A percentile compares a stretch with the other conserved stretches of the same genome.
These are phyloP conservation scores for Coprinopsis cinerea DNA, from an alignment of 768 basidiomycete genomes.

Conservation along the genomic window DNA sequence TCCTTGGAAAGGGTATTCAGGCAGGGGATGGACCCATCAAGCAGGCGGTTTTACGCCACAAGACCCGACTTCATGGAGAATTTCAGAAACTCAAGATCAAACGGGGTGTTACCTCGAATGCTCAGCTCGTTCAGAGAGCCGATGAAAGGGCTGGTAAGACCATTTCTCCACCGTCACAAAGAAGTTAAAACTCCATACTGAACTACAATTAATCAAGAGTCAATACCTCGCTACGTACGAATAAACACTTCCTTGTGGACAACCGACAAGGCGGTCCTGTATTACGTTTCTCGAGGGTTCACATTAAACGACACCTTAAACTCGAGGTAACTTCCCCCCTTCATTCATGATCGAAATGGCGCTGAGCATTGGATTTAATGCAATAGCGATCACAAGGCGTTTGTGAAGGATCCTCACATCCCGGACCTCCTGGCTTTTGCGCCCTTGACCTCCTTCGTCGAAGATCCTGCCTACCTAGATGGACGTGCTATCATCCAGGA, in stretches of 20 bases:
- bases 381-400: too few species aligned
- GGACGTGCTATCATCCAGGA: conserved; percentile 93
- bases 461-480: conserved; percentile 62
- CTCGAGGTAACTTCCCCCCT: conserved; percentile 43
- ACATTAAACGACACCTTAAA: conserved; percentile 43
- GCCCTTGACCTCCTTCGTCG: conserved; percentile 59
- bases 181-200: neutral
- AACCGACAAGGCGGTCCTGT: conserved; percentile 53
- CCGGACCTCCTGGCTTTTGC: conserved; percentile 76
- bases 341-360: too few species aligned
- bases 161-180: conserved; percentile 1
- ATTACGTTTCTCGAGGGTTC: conserved; percentile 54
- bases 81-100: conserved; percentile 80
- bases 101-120: conserved; percentile 57
- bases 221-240: conserved; percentile 84
- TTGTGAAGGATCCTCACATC: conserved; percentile 74
- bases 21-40: conserved; percentile 89
- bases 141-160: conserved; percentile 58
- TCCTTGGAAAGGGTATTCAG: conserved; percentile 82
- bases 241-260: conserved; percentile 73
- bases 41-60: conserved; percentile 81
- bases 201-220: conserved; percentile 36
- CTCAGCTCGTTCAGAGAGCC: conserved; percentile 54
- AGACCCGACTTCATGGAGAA: conserved; percentile 83
- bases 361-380: too few species aligned